Base-by-base conservation (phyloP, 2,329 filamentous ascomycete genomes). In the Uncinocarpus reesii region DNA sequence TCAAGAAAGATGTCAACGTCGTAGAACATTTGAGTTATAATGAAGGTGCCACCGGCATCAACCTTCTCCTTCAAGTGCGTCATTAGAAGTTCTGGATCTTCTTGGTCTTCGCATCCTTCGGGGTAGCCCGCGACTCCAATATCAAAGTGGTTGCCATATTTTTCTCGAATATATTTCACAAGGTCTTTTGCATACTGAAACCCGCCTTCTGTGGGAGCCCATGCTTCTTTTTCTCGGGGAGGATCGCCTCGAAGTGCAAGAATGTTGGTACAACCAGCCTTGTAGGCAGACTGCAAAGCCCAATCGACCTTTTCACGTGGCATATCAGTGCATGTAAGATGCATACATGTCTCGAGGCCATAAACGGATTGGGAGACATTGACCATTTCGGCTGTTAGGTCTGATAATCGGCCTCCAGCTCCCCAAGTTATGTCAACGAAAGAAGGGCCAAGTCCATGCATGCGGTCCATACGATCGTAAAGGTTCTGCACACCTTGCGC, bases 371-470 rank as follows among this genome's bases (percentile, higher is more conserved):
- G 92, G 37, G 92, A 88, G 56, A 95, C 88, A 57, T 85, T 82
- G 56, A 98, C 90, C 89, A 98, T 98, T 66, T 98, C 92, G 68
- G 85, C 89, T 35, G 92, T 98, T 60, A 98, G 72, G 63, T 94
- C 84, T 48, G 90, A 92, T 58, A 92, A 80, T 56, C 85, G 82
- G 41, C 92, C 92, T 57, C 92, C 92, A 45, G 92, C 92, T 55
- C 93, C 93, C 92, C 92, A 98, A 54, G 92, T 98, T 62, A 98
- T 84, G 68, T 98, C 92, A 65, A 98, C 88, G 73, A 98, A 98
- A 62, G 89, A 84, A 55, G 90, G 92, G 1, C 88, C 92, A 55
- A 93, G 79, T 61, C 83, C 80, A 69, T 95, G 88, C 92, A 98
- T 98, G 70, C 89, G 88, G 70, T 98, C 92, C 86, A 98, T 96